Percentiles rank a stretch among this genome's conserved stretches.
Conservation (phyloP, 805 yeast species). For the Maudiozyma bulderi region DNA sequence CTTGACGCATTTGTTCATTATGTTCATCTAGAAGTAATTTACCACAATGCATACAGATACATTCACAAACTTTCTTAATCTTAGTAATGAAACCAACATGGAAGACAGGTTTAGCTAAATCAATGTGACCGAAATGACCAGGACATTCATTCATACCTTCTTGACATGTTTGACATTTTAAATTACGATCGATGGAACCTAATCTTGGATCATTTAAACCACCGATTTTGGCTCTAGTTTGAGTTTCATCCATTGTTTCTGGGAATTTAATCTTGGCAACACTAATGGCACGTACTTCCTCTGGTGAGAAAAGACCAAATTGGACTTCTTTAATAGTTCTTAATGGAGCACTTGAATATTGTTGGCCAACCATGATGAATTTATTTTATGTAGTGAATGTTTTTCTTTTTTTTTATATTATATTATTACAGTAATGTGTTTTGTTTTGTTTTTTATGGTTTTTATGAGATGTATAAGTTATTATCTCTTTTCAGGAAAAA, state of each 20-base stretch:
- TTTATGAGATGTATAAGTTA: not conserved
- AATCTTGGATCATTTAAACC: conserved; percentile 95
- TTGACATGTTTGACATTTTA: conserved; percentile 97
- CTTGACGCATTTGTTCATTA: conserved; percentile 64
- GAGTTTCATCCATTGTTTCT: conserved; percentile 98
- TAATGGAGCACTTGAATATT: conserved; percentile 96
- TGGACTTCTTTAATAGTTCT: conserved; percentile 97
- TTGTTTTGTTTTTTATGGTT: not conserved
- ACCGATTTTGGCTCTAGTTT: conserved; percentile 89
- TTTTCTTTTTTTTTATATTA: conserved; percentile 1
- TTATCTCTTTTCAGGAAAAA: not conserved
- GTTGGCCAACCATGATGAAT: conserved; percentile 43
- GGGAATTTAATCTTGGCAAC: conserved; percentile 98
- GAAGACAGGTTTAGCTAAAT: conserved; percentile 95
- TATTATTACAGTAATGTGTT: conserved; percentile 2
- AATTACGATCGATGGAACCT: conserved; percentile 94
- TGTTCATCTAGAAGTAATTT: conserved; percentile 79
- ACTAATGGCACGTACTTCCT: conserved; percentile 92
- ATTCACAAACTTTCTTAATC: conserved; percentile 90
- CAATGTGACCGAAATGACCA: conserved; percentile 98
- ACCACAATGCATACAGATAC: conserved; percentile 98
- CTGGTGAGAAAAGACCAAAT: conserved; percentile 96
- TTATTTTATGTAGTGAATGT: conserved; percentile 3
- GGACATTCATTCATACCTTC: conserved; percentile 99
- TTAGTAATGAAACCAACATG: conserved; percentile 92